phyloP scores from a whole-genome alignment of 2,329 filamentous ascomycete species.

The Cladosporium cucumerinum region DNA sequence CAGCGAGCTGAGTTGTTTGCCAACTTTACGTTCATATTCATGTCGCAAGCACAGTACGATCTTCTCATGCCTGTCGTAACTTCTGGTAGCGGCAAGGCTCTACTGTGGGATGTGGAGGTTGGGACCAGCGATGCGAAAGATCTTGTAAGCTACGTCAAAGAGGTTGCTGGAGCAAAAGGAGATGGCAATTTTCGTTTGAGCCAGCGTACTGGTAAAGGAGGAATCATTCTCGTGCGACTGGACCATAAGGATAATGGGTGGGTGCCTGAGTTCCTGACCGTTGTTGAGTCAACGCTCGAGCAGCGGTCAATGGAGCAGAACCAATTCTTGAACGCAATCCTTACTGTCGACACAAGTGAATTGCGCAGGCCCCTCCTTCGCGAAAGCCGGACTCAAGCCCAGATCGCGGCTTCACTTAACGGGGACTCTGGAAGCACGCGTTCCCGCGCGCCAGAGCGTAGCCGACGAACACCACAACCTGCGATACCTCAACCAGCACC shows the following conservation, averaged over 20 bases:
- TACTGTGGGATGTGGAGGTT: slow-evolving; percentile 61
- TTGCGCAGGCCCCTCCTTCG: slow-evolving; percentile 63
- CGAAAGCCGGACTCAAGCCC: slow-evolving; percentile 35
- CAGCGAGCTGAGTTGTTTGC: slow-evolving; percentile 70
- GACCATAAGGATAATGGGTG: slow-evolving; percentile 50
- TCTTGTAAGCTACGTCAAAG: slow-evolving; percentile 73
- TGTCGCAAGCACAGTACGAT: slow-evolving; percentile 70
- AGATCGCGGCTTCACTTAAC: slow-evolving; percentile 8
- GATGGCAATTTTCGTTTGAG: slow-evolving; percentile 27
- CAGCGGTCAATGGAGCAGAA: slow-evolving; percentile 84
- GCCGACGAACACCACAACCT: not conserved
- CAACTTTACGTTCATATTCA: slow-evolving; percentile 85
- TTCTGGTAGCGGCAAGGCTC: slow-evolving; percentile 76
- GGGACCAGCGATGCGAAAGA: slow-evolving; percentile 63
- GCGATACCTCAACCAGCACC: not conserved
- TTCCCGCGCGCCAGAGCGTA: not conserved
- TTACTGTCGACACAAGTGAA: slow-evolving; percentile 71
- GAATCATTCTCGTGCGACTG: slow-evolving; percentile 75
- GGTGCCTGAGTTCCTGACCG: slow-evolving; percentile 21
- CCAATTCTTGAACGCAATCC: slow-evolving; percentile 86
- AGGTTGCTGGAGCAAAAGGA: slow-evolving; percentile 72
- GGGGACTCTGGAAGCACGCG: not conserved
- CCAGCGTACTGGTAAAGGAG: slow-evolving; percentile 38
- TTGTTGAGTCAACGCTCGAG: slow-evolving; percentile 66
- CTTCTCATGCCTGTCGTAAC: slow-evolving; percentile 72